These are phyloP conservation scores for Penicillium sumatraense DNA, from an alignment of 2,329 filamentous ascomycete genomes.

Conservation along the genomic window DNA sequence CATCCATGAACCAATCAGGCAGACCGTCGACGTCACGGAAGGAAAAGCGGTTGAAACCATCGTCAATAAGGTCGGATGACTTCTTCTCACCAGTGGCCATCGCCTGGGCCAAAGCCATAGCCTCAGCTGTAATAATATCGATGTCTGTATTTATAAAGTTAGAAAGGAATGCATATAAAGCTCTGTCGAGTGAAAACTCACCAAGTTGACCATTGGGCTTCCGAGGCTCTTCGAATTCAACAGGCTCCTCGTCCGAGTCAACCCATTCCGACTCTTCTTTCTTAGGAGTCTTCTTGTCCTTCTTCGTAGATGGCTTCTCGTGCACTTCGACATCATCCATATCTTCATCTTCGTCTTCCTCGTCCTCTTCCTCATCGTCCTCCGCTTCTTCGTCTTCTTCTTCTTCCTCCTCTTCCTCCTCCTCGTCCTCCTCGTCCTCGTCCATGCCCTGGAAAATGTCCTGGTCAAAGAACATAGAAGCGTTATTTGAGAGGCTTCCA, in stretches of 20 bases:
- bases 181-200: slow-evolving; percentile 33
- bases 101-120: slow-evolving; percentile 94
- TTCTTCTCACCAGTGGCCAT: slow-evolving; percentile 85
- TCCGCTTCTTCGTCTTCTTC: slow-evolving; percentile 33
- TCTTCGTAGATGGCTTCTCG: slow-evolving; percentile 21
- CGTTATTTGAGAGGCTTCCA: slow-evolving; percentile 76
- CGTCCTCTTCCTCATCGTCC: slow-evolving; percentile 37
- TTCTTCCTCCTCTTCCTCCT: slow-evolving; percentile 46
- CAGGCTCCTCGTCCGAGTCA: slow-evolving; percentile 43
- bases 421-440: slow-evolving; percentile 64
- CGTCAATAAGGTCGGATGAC: slow-evolving; percentile 79
- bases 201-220: slow-evolving; percentile 50
- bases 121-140: slow-evolving; percentile 98
- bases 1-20: slow-evolving; percentile 97
- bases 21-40: slow-evolving; percentile 91
- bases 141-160: slow-evolving; percentile 65
- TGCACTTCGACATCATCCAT: slow-evolving; percentile 21
- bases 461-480: slow-evolving; percentile 88
- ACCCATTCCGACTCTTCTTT: slow-evolving; percentile 30
- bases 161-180: slow-evolving; percentile 13
- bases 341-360: slow-evolving; percentile 29
- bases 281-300: slow-evolving; percentile 26
- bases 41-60: slow-evolving; percentile 89
- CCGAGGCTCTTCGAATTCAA: slow-evolving; percentile 43
- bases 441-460: slow-evolving; percentile 89